Conservation (phyloP, 2,329 filamentous ascomycete species). For the Paramyrothecium roridum region DNA sequence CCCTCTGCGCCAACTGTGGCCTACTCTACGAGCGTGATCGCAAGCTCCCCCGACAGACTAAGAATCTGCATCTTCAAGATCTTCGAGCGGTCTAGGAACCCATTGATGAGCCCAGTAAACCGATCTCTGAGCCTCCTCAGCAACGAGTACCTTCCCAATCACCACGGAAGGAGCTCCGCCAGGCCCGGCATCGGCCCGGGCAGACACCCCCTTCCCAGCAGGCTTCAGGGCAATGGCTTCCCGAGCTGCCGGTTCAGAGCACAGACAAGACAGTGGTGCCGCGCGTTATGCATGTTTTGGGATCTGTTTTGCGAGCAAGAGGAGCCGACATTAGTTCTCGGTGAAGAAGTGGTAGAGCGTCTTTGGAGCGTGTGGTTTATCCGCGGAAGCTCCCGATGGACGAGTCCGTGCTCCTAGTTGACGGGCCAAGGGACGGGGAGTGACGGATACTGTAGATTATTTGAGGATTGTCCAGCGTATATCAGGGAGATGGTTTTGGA, state of each 20-base stretch:
- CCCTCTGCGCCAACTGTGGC: slow-evolving; percentile 91
- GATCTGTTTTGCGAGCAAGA: slow-evolving; percentile 23
- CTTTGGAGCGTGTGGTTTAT: slow-evolving; percentile 12
- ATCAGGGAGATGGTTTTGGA: background rate
- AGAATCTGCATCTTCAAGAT: slow-evolving; percentile 34
- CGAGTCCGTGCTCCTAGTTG: background rate
- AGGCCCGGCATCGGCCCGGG: background rate
- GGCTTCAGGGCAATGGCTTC: slow-evolving; percentile 1
- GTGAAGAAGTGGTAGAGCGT: slow-evolving; percentile 20
- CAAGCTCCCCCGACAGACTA: slow-evolving; percentile 60
- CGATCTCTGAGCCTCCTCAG: slow-evolving; percentile 4
- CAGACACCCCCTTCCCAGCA: background rate
- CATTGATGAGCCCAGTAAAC: slow-evolving; percentile 10
- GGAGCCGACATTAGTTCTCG: slow-evolving; percentile 12
- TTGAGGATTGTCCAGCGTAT: background rate
- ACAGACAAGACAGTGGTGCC: slow-evolving; percentile 6
- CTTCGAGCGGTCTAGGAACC: slow-evolving; percentile 25
- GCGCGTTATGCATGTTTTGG: slow-evolving; percentile 13
- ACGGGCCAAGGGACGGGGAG: background rate
- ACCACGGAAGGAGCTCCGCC: slow-evolving; percentile 4
- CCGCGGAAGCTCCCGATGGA: background rate
- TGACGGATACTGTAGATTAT: background rate
- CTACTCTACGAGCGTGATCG: slow-evolving; percentile 85
- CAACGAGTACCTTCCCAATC: slow-evolving; percentile 4
- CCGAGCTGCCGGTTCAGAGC: slow-evolving; percentile 3